Conservation (phyloP, 1,139 yeast species). For the Eremothecium sinecaudum region DNA sequence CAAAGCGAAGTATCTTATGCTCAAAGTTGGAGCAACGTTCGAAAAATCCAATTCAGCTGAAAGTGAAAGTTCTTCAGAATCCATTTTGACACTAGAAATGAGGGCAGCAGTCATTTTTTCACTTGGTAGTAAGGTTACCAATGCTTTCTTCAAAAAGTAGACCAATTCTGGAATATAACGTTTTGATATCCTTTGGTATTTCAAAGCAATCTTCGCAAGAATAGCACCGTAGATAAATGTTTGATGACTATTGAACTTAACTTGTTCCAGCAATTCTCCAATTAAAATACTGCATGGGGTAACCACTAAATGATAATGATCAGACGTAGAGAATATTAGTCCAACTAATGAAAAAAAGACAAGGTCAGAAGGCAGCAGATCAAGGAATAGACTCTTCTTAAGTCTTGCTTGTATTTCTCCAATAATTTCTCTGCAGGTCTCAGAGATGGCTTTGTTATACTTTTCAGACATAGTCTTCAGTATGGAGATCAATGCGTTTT, state of each 20-base stretch:
- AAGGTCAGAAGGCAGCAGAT: slow-evolving; percentile 39
- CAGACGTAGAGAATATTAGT: slow-evolving; percentile 80
- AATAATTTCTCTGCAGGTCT: slow-evolving; percentile 42
- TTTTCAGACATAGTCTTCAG: slow-evolving; percentile 56
- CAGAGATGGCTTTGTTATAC: slow-evolving; percentile 56
- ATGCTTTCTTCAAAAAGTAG: slow-evolving; percentile 46
- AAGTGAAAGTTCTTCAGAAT: slow-evolving; percentile 20
- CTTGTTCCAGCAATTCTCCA: slow-evolving; percentile 56
- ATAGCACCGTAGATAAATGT: slow-evolving; percentile 46
- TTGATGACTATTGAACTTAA: slow-evolving; percentile 33
- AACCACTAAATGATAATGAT: slow-evolving; percentile 83
- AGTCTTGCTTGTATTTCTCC: slow-evolving; percentile 42
- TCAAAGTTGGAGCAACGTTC: slow-evolving; percentile 12
- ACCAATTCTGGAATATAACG: slow-evolving; percentile 75
- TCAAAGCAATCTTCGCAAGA: slow-evolving; percentile 52
- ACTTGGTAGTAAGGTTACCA: slow-evolving; percentile 39
- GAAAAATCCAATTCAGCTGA: slow-evolving; percentile 12
- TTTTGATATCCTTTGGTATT: slow-evolving; percentile 72
- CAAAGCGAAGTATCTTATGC: slow-evolving; percentile 19
- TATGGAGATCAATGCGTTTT: slow-evolving; percentile 41
- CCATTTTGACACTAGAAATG: slow-evolving; percentile 14
- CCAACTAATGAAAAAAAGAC: slow-evolving; percentile 66
- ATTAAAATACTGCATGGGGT: slow-evolving; percentile 74
- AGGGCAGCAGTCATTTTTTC: slow-evolving; percentile 10
- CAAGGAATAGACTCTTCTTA: slow-evolving; percentile 18